A percentile compares a stretch with the other conserved stretches of the same genome.
Conservation (phyloP, 371 early-diverging fungal genomes). For the Furculomyces boomerangus region DNA sequence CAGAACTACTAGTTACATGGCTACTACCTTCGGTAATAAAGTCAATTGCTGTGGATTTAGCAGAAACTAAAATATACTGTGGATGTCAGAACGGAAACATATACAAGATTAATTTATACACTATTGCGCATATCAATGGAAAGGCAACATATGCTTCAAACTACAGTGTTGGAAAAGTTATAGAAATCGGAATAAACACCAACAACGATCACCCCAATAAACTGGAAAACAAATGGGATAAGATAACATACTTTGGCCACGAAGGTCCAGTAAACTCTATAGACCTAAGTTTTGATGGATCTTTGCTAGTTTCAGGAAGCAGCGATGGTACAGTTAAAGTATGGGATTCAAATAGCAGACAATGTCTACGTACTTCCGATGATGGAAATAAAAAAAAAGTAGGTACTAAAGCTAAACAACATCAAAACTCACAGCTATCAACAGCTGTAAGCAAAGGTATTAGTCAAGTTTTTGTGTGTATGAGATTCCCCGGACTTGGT, state of each 20-base stretch:
- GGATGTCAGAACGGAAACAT: constrained; percentile 38
- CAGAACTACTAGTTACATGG: constrained; percentile 58
- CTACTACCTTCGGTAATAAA: constrained; percentile 57
- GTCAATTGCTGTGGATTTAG: constrained; percentile 46
- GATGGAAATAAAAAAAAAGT: constrained; percentile 38
- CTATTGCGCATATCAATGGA: neutral
- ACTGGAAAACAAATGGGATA: neutral
- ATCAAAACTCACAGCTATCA: neutral
- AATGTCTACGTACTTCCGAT: constrained; percentile 50
- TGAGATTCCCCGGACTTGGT: neutral
- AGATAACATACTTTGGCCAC: constrained; percentile 4
- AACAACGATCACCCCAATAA: no score
- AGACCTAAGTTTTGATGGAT: constrained; percentile 51
- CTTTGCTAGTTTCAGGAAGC: constrained; percentile 56
- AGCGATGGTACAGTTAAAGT: constrained; percentile 58
- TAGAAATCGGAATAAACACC: neutral
- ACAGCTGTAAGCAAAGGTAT: neutral
- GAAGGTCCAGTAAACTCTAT: constrained; percentile 33
- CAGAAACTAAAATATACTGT: constrained; percentile 58
- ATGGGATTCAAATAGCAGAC: constrained; percentile 74
- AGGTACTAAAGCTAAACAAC: neutral
- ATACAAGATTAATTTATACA: constrained; percentile 47
- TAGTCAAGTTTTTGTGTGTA: neutral
- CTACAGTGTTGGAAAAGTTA: neutral
- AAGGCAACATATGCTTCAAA: neutral